Evolutionary conservation across 202 grass and related monocot species (phyloP), one percentile per base, ranked within the genome.

Genomic region (Elaeis oleifera): DNA sequence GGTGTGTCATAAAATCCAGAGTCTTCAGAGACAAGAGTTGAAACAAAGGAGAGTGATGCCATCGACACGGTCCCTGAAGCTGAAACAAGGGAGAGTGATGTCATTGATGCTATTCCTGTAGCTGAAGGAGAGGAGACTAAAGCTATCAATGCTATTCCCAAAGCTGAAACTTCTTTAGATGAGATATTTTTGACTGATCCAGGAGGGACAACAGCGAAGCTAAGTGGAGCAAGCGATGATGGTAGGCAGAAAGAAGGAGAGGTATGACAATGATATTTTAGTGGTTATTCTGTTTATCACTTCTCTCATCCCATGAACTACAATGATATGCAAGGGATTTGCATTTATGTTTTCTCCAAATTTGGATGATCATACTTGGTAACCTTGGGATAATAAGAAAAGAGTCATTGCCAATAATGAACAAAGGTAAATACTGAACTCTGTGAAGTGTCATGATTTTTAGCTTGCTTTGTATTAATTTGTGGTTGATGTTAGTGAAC

Each of bases 151-250:
- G 61, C 50, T 81, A 49, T 80, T 84, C 68, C 78, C 49, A 75
- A 75, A 77, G 65, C 53, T 58, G 70, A 90, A 80, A 68, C 67
- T 39, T 72, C 82, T 58, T 80, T 85, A 67, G 87, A 88, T 49
- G 57, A 83, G 73, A 81, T 83, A 64, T 64, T 90, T 54, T 62
- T 48, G 23, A 74, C 64, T 15, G 76, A 85, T 68, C 63, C 70
- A 25, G 31, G 61, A 60, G 69, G 77, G 69, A 55, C 50, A 16
- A 44, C 3, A 18, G 75, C 39, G 56, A 77, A 90, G 75, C 60
- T 74, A 4, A 58, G 31, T 73, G 80, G 71, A 71, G 64, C 59
- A 59, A 67, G 7, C 57, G 60, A 70, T 54, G 67, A 75, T 53
- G 80, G 72, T 58, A 53, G 26, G 27, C 51, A 73, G 26, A 68